These are phyloP conservation scores for Claviceps cyperi DNA, from an alignment of 2,329 filamentous ascomycete genomes.

Conservation along the genomic window DNA sequence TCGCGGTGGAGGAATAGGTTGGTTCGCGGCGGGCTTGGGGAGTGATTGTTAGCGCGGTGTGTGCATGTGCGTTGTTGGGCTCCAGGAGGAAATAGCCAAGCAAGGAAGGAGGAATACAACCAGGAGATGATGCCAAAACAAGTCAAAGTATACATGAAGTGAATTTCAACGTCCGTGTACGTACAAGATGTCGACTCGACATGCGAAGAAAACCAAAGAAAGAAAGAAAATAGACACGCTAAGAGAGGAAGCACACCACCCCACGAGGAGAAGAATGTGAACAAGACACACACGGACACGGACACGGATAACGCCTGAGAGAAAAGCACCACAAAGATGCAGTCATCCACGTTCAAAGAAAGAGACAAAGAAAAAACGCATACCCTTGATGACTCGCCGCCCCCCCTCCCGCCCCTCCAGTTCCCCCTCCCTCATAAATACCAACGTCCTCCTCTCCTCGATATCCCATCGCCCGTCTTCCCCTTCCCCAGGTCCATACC, in stretches of 20 bases:
- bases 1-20: conserved; percentile 35
- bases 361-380: background rate
- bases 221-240: background rate
- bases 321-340: background rate
- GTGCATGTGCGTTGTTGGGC: background rate
- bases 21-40: conserved; percentile 15
- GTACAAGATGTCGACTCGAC: no score
- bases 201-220: background rate
- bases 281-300: no score
- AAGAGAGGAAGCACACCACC: no score
- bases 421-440: conserved; percentile 31
- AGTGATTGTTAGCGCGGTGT: background rate
- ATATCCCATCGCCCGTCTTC: conserved; percentile 17
- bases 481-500: conserved; percentile 4
- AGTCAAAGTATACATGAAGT: no score
- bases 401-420: conserved; percentile 5
- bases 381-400: conserved; percentile 15
- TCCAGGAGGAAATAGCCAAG: no score
- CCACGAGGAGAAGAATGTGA: no score
- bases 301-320: no score
- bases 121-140: no score
- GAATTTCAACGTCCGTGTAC: no score
- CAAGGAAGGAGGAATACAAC: no score
- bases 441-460: conserved; percentile 34
- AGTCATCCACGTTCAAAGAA: no score